Conservation (phyloP, 2,329 filamentous ascomycete genomes). For the Colletotrichum sp. region DNA sequence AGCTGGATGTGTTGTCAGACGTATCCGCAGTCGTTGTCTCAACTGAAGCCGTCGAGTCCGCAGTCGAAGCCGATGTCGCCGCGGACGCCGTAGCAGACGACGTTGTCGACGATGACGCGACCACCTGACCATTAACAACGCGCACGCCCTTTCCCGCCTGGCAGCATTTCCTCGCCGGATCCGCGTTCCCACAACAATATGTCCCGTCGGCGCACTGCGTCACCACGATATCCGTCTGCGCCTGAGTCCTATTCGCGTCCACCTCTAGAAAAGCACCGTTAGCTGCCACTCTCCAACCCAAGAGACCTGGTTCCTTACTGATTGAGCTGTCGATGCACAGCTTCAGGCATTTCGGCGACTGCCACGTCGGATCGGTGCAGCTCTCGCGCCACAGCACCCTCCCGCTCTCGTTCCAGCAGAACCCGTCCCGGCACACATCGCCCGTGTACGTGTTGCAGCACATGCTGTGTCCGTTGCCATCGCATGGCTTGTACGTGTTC, state of each 20-base stretch:
- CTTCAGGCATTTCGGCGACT: conserved; percentile 24
- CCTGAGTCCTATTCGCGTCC: neutral
- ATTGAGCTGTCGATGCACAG: conserved; percentile 13
- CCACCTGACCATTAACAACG: neutral
- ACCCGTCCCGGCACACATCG: neutral
- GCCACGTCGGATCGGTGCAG: conserved; percentile 28
- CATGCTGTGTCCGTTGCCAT: neutral
- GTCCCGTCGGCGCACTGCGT: neutral
- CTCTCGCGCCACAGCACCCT: conserved; percentile 23
- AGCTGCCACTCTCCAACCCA: neutral
- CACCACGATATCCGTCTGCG: neutral
- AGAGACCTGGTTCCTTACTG: neutral
- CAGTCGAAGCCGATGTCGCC: neutral
- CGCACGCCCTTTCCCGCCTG: neutral
- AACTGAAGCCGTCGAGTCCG: neutral
- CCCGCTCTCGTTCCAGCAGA: neutral
- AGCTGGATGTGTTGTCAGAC: fast-evolving
- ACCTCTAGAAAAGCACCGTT: neutral
- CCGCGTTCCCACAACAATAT: neutral
- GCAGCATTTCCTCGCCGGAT: neutral
- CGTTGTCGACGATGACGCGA: neutral
- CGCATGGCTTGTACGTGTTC: neutral
- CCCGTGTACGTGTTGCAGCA: conserved; percentile 6
- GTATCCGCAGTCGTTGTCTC: neutral
- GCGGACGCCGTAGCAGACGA: neutral